These are phyloP conservation scores for Quercus alba DNA, from an alignment of 306 rosid genomes.

Conservation along the genomic window DNA sequence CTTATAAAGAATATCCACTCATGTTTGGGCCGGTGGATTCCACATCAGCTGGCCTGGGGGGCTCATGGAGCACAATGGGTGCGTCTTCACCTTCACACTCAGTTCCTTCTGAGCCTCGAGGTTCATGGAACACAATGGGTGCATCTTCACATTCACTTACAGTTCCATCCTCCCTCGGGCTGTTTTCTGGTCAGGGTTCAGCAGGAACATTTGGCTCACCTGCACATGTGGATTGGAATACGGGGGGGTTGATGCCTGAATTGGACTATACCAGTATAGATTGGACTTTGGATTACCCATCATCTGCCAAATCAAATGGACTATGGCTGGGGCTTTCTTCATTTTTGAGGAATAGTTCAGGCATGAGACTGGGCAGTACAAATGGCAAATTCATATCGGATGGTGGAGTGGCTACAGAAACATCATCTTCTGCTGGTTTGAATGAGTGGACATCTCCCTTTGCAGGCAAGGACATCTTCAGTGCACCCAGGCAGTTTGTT, in stretches of 20 bases:
- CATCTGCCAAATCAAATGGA: slow-evolving; percentile 41
- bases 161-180: slow-evolving; percentile 77
- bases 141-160: slow-evolving; percentile 43
- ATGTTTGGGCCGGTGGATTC: slow-evolving; percentile 34
- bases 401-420: slow-evolving; percentile 48
- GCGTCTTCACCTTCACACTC: slow-evolving; percentile 27
- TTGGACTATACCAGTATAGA: slow-evolving; percentile 67
- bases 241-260: slow-evolving; percentile 43
- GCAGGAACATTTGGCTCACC: slow-evolving; percentile 51
- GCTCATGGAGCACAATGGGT: slow-evolving; percentile 47
- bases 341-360: slow-evolving; percentile 27
- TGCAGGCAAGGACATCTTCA: slow-evolving; percentile 79
- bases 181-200: slow-evolving; percentile 60
- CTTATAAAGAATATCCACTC: slow-evolving; percentile 28
- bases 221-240: slow-evolving; percentile 65
- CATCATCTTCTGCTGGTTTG: slow-evolving; percentile 40
- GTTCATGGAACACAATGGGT: slow-evolving; percentile 46
- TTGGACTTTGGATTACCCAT: slow-evolving; percentile 62
- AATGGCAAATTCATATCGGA: slow-evolving; percentile 37
- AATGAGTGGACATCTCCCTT: slow-evolving; percentile 85
- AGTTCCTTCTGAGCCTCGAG: slow-evolving; percentile 25
- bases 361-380: slow-evolving; percentile 27
- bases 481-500: slow-evolving; percentile 82
- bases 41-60: slow-evolving; percentile 33
- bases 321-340: slow-evolving; percentile 56